These are phyloP conservation scores for Prunus mume DNA, from an alignment of 306 rosid genomes.

Conservation along the genomic window DNA sequence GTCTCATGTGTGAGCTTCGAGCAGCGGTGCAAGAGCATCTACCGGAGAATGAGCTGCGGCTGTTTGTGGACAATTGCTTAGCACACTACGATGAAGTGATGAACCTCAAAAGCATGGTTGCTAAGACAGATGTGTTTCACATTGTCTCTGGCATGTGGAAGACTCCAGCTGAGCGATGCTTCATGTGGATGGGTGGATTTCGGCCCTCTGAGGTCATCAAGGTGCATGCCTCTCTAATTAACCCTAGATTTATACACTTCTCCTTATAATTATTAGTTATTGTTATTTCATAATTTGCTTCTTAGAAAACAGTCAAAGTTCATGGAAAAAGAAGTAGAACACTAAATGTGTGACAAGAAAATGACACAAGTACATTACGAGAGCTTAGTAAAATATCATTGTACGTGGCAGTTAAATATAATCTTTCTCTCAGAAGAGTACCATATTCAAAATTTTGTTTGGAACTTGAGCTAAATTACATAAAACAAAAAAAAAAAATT, in stretches of 20 bases:
- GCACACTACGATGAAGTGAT: constrained; percentile 69
- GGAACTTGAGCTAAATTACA: no score
- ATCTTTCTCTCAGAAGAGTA: no score
- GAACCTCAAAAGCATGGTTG: constrained; percentile 67
- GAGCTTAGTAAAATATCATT: not conserved
- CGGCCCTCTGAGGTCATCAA: constrained; percentile 90
- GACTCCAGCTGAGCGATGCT: constrained; percentile 91
- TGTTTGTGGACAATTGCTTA: constrained; percentile 66
- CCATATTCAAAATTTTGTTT: not conserved
- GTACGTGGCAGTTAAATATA: not conserved
- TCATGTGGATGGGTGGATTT: constrained; percentile 95
- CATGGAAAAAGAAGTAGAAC: no score
- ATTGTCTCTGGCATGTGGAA: constrained; percentile 91
- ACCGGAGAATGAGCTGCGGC: constrained; percentile 70
- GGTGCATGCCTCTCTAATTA: constrained; percentile 34
- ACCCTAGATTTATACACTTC: not conserved
- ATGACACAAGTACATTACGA: constrained; percentile 6
- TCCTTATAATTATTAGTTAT: no score
- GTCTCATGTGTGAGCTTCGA: constrained; percentile 72
- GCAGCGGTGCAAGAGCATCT: constrained; percentile 84
- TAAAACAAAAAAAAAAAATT: no score
- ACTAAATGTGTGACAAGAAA: constrained; percentile 19
- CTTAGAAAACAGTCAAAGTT: no score
- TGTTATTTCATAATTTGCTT: no score
- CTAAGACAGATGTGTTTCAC: constrained; percentile 78